Evolutionary conservation across 208 protist species (phyloP).

Genomic region (Trypanosoma grayi): DNA sequence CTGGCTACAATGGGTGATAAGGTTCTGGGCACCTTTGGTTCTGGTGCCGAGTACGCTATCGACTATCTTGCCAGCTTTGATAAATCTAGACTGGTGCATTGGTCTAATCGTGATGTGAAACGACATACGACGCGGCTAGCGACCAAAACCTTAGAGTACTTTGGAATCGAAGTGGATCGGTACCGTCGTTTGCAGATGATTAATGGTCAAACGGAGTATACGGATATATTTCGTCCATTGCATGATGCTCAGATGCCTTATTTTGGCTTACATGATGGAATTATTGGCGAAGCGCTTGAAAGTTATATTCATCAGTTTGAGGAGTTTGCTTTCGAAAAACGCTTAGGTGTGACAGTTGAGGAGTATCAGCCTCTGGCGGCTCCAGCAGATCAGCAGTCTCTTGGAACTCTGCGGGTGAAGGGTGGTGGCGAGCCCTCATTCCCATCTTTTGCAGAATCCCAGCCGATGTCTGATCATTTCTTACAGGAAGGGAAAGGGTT

Average conservation of each 20-base stretch:
- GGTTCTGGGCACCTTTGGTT: constrained; percentile 87
- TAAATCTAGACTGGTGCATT: constrained; percentile 82
- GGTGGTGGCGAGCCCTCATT: constrained; percentile 21
- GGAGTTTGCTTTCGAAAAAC: constrained; percentile 89
- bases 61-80: constrained; percentile 81
- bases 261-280: constrained; percentile 84
- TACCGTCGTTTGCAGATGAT: constrained; percentile 88
- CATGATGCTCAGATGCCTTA: constrained; percentile 88
- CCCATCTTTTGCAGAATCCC: constrained; percentile 31
- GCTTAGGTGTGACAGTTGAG: constrained; percentile 70
- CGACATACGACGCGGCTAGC: constrained; percentile 72
- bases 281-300: constrained; percentile 79
- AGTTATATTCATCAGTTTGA: constrained; percentile 88
- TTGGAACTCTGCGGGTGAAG: constrained; percentile 36
- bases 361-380: constrained; percentile 72
- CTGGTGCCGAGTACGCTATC: constrained; percentile 79
- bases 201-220: constrained; percentile 84
- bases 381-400: constrained; percentile 59
- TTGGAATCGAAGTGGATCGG: constrained; percentile 81
- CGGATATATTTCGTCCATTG: constrained; percentile 62
- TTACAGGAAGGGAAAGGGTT: constrained; percentile 78
- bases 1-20: constrained; percentile 83
- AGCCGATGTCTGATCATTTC: constrained; percentile 79
- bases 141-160: constrained; percentile 84
- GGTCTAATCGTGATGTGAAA: constrained; percentile 89